A percentile compares a stretch with the other conserved stretches of the same genome.
Conservation (phyloP, 75 land plant species). For the Selaginella moellendorffii region DNA sequence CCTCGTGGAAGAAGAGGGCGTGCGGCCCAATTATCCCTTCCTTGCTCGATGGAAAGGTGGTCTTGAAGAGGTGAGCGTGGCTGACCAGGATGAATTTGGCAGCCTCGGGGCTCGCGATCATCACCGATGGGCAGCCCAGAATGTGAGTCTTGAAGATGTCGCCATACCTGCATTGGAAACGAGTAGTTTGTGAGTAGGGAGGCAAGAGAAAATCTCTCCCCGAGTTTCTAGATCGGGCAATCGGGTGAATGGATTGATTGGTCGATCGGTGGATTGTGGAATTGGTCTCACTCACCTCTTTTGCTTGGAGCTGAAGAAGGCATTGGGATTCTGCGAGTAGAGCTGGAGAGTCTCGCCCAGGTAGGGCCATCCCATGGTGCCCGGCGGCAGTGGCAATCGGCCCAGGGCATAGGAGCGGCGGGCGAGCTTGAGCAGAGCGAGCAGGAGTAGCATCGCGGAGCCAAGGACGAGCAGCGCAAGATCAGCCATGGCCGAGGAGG, state of each 20-base stretch:
- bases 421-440: neutral
- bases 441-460: neutral
- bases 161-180: conserved; percentile 39
- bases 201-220: neutral
- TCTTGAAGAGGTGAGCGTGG: conserved; percentile 70
- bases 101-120: conserved; percentile 82
- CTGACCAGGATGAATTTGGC: conserved; percentile 52
- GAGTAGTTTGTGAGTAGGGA: neutral
- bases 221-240: too few relatives aligned
- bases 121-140: conserved; percentile 73
- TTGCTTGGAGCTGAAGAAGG: conserved; percentile 36
- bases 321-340: conserved; percentile 35
- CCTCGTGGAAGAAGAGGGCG: conserved; percentile 85
- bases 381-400: conserved; percentile 44
- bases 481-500: neutral
- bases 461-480: neutral
- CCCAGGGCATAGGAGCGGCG: neutral
- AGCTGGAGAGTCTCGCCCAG: conserved; percentile 65
- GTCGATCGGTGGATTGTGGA: too few relatives aligned
- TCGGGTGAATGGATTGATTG: too few relatives aligned
- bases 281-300: conserved; percentile 35
- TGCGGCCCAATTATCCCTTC: conserved; percentile 67
- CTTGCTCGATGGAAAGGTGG: conserved; percentile 85
- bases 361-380: conserved; percentile 65
- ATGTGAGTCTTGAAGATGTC: conserved; percentile 73